These are phyloP conservation scores for Penicillium sp. DNA, from an alignment of 2,329 filamentous ascomycete genomes.

Conservation along the genomic window DNA sequence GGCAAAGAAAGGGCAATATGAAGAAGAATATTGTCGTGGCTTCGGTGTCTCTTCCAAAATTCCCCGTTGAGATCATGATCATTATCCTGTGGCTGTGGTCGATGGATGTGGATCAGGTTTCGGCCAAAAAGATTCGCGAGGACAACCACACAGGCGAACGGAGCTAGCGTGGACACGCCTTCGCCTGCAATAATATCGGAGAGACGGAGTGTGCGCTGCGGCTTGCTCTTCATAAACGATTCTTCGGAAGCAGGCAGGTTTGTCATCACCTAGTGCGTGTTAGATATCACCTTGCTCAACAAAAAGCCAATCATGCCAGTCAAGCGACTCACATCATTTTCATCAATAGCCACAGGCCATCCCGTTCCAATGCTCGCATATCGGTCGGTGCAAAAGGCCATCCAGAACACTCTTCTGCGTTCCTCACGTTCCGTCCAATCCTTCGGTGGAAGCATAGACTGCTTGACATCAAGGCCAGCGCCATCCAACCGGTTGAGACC, in stretches of 20 bases:
- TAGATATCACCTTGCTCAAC: conserved; percentile 11
- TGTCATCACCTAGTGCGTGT: conserved; percentile 63
- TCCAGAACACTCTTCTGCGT: conserved; percentile 88
- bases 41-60: conserved; percentile 91
- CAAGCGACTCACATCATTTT: conserved; percentile 63
- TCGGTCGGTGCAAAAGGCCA: conserved; percentile 83
- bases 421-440: conserved; percentile 97
- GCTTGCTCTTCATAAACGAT: conserved; percentile 74
- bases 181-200: conserved; percentile 55
- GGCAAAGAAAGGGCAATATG: conserved; percentile 85
- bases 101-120: conserved; percentile 86
- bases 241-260: conserved; percentile 82
- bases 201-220: conserved; percentile 68
- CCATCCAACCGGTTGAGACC: conserved; percentile 86
- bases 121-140: conserved; percentile 89
- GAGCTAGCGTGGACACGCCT: conserved; percentile 70
- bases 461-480: conserved; percentile 80
- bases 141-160: conserved; percentile 76
- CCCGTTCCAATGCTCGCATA: conserved; percentile 95
- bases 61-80: conserved; percentile 87
- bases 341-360: conserved; percentile 93
- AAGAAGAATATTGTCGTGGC: conserved; percentile 84
- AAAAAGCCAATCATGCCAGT: background rate
- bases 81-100: conserved; percentile 74
- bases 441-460: conserved; percentile 77